These are phyloP conservation scores for Syzygium syzygioides DNA, from an alignment of 441 rosid genomes.

Conservation along the genomic window DNA sequence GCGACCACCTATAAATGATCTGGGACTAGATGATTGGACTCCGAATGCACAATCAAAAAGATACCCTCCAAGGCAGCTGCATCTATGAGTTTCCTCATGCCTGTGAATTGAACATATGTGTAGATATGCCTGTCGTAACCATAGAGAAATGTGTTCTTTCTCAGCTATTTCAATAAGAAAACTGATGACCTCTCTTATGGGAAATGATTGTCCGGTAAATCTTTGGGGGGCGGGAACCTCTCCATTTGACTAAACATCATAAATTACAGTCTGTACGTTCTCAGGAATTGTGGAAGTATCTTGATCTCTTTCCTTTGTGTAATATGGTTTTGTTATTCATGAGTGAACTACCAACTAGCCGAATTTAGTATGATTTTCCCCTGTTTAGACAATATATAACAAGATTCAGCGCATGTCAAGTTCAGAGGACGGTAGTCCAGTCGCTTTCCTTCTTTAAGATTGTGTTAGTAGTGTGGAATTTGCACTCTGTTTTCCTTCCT, in stretches of 20 bases:
- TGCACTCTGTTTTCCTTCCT: too few relatives aligned
- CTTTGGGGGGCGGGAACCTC: neutral
- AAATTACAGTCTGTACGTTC: neutral
- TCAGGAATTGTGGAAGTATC: neutral
- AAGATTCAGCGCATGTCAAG: too few relatives aligned
- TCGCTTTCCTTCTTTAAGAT: too few relatives aligned
- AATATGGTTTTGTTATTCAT: neutral
- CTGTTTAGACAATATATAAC: too few relatives aligned
- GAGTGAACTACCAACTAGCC: neutral
- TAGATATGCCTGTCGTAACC: neutral
- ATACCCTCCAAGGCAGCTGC: constrained; percentile 41
- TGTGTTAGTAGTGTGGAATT: too few relatives aligned
- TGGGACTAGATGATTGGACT: constrained; percentile 48
- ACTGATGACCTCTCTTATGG: neutral
- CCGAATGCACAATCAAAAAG: constrained; percentile 31
- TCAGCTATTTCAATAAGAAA: neutral
- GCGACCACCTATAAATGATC: constrained; percentile 66
- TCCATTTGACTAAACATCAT: neutral
- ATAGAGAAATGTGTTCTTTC: neutral
- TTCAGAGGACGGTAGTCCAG: too few relatives aligned
- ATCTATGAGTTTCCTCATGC: constrained; percentile 8
- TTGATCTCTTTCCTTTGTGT: neutral
- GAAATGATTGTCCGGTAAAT: neutral
- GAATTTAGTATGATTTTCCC: neutral
- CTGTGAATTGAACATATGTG: neutral